Evolutionary conservation across 257 asterid genomes (phyloP).

Genomic region (Gentiana macrophylla): DNA sequence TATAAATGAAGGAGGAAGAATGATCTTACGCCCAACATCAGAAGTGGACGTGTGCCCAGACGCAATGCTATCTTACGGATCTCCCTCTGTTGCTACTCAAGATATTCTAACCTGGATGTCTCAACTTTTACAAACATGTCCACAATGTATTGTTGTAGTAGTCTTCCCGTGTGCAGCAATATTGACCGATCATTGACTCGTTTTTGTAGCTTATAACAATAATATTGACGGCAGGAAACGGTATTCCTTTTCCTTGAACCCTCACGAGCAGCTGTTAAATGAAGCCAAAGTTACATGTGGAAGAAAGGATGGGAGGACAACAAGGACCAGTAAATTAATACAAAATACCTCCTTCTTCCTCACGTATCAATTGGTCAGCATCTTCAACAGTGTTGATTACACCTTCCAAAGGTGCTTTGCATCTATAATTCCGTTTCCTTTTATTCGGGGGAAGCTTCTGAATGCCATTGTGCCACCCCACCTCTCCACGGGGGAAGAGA

Average conservation of each 20-base stretch:
- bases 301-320: neutral
- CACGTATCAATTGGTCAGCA: neutral
- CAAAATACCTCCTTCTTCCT: neutral
- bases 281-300: too few species aligned
- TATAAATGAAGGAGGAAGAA: neutral
- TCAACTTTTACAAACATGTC: neutral
- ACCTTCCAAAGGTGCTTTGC: neutral
- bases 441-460: neutral
- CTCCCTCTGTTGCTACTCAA: neutral
- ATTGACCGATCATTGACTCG: neutral
- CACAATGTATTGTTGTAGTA: neutral
- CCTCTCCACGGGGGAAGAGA: neutral
- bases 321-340: neutral
- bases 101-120: neutral
- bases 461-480: neutral
- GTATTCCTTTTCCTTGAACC: neutral
- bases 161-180: neutral
- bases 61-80: neutral
- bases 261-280: neutral
- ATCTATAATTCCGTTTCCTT: neutral
- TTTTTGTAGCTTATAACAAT: neutral
- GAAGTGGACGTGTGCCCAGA: neutral
- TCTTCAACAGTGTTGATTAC: neutral
- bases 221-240: neutral
- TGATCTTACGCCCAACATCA: neutral